Evolutionary conservation across 2,329 filamentous ascomycete species (phyloP), one percentile per base, ranked within the genome.

Genomic region (Hymenoscyphus linearis): DNA sequence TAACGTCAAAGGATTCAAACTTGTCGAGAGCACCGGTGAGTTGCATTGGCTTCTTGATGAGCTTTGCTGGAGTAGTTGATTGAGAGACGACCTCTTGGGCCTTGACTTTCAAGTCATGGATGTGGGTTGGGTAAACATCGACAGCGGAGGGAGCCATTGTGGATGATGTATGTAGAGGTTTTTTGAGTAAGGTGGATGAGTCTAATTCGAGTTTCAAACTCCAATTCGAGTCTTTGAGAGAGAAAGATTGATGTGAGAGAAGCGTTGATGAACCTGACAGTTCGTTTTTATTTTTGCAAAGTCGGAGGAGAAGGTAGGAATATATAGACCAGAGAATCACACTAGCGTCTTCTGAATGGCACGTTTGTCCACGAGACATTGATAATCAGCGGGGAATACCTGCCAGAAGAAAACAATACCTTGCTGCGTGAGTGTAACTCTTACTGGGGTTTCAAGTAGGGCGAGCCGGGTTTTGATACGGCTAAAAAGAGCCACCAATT

Each of bases 1-100:
- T 88, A 4, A 82, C 74, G 35, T 88, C 85, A 60, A 85, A 83
- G 2, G 77, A 77, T 63, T 84, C 77, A 63, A 80, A 82, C 85
- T 58, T 63, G 37, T 63, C 59, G 56, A 63, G 56, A 56, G 59
- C 61, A 52, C 61, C 61, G 34, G 37, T 44, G 16, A 60, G 58
- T 37, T 63, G 55, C 52, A 63, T 55, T 47, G 61, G 55, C 10
- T 54, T 44, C 61, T 63, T 61, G 40, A 55, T 50, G 31, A 61
- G 37, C 57, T 61, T 59, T 27, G 53, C 56, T 35, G 62, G 57
- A 47, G 54, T 53, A 34, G 55, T 62, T 31, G 55, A 50, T n/a
- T 53, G 57, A 57, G 59, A 60, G 37, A 63, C 54, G 35, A 62
- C 35, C 47, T 63, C 53, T 37, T 62, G 59, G 13, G 63, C 63